Evolutionary conservation across 768 basidiomycete genomes (phyloP), one percentile per base, ranked within the genome.

Genomic region (Steccherinum ochraceum): DNA sequence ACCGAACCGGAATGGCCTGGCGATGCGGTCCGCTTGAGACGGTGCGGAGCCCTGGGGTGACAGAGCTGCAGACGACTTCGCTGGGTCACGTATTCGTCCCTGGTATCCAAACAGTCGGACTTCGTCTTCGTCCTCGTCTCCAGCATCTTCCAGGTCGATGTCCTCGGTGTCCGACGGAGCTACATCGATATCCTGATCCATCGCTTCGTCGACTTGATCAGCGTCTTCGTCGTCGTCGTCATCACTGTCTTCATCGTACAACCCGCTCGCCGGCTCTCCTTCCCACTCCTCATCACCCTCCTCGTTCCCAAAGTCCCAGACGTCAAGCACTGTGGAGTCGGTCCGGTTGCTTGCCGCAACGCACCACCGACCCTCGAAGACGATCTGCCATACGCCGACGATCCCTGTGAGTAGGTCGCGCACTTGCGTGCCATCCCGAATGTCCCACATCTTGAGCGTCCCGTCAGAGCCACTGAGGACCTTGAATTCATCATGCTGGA

Each of bases 401-500:
- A 97, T 90, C 10, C 91, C 89, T 1, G 88, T 90, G 56, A 97
- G 72, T 55, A 99, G 73, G 64, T 97, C 96, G 26, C 92, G 78
- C 12, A 92, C 84, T 35, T 90, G 84, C 0, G 78, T 77, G 19
- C 95, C 96, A 50, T 93, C 89, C 30, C 84, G 72, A 53, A 95
- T 77, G 64, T 97, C 89, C 96, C 96, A 99, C 84, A 98, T 89
- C 76, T 97, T 97, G 59, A 99, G 75, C 52, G 89, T 92, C 13
- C 96, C 96, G 58, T 98, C 96, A 12, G 88, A 90, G 12, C 95
- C 95, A 61, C 88, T 91, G 24, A 99, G 77, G 42, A 98, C 91
- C 64, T 96, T 97, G 74, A 90, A 92, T 65, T 98, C 94, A 65
- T 98, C 95, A 58, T 96, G 93, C 67, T 95, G 93, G 77, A 98